Evolutionary conservation across 768 basidiomycete genomes (phyloP).

Genomic region (Tubosaeta sp.): DNA sequence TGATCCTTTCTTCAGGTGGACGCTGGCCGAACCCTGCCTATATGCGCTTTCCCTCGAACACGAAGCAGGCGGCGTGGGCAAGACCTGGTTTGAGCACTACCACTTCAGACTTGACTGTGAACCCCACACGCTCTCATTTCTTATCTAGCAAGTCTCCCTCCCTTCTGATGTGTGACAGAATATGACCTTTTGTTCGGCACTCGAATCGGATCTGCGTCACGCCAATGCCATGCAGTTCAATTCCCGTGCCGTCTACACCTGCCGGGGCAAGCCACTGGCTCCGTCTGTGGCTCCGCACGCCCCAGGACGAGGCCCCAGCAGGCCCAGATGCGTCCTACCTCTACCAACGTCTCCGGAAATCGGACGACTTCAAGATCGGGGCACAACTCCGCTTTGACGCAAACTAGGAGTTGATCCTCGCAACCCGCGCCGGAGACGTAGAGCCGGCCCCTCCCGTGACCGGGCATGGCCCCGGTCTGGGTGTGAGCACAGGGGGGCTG

Average conservation of each 20-base stretch:
- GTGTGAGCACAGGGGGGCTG: neutral
- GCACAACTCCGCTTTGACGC: conserved; percentile 52
- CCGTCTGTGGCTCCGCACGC: conserved; percentile 59
- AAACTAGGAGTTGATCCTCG: conserved; percentile 49
- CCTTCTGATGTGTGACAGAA: neutral
- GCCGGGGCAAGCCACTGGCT: conserved; percentile 56
- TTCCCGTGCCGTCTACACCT: conserved; percentile 52
- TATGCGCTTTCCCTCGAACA: conserved; percentile 62
- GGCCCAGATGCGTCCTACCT: conserved; percentile 35
- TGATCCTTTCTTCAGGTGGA: conserved; percentile 39
- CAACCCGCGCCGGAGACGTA: conserved; percentile 23
- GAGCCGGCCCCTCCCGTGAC: neutral
- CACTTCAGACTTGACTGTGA: conserved; percentile 52
- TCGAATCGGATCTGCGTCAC: neutral
- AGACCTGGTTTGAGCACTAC: conserved; percentile 48
- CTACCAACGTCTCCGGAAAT: conserved; percentile 65
- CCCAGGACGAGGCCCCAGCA: conserved; percentile 8
- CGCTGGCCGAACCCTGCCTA: conserved; percentile 36
- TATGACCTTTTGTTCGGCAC: neutral
- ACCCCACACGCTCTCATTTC: conserved; percentile 49
- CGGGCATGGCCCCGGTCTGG: neutral
- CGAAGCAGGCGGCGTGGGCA: conserved; percentile 59
- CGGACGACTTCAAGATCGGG: conserved; percentile 59
- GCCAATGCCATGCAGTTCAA: conserved; percentile 35
- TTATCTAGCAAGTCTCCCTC: conserved; percentile 50